phyloP scores from a whole-genome alignment of 495 filamentous ascomycete species.

The Penicillium manginii region DNA sequence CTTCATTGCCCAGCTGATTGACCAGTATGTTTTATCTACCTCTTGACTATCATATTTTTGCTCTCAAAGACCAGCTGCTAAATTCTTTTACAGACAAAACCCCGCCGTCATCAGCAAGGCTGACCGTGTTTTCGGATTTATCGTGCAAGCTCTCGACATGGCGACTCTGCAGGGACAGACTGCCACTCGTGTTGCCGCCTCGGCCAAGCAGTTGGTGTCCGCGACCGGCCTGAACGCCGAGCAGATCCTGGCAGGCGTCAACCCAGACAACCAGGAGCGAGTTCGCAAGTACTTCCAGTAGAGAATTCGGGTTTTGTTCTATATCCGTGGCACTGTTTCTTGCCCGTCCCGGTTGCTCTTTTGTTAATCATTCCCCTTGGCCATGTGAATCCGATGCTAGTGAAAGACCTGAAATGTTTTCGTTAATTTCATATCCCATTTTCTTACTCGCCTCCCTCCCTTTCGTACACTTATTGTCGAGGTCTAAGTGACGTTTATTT shows the following conservation, averaged over 20 bases:
- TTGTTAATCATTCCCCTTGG: constrained; percentile 28
- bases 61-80: constrained; percentile 20
- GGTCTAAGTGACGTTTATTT: not conserved
- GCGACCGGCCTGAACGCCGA: constrained; percentile 70
- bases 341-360: constrained; percentile 16
- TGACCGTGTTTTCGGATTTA: constrained; percentile 76
- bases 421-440: constrained; percentile 24
- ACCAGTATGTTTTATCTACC: constrained; percentile 71
- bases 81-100: constrained; percentile 71
- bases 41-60: not conserved
- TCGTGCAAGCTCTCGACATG: constrained; percentile 85
- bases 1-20: constrained; percentile 88
- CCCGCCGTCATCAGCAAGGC: constrained; percentile 76
- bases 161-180: constrained; percentile 87
- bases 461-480: constrained; percentile 12
- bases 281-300: constrained; percentile 73
- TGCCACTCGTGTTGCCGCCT: constrained; percentile 68
- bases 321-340: constrained; percentile 25
- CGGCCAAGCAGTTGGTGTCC: constrained; percentile 73
- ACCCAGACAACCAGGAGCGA: constrained; percentile 73
- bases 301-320: constrained; percentile 26
- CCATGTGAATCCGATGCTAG: constrained; percentile 34
- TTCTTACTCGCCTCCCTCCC: not conserved
- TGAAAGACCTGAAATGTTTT: constrained; percentile 27
- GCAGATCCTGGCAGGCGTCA: constrained; percentile 69